Evolutionary conservation across 116 monocot species (phyloP).

Genomic region (Papilionanthe hybrid): DNA sequence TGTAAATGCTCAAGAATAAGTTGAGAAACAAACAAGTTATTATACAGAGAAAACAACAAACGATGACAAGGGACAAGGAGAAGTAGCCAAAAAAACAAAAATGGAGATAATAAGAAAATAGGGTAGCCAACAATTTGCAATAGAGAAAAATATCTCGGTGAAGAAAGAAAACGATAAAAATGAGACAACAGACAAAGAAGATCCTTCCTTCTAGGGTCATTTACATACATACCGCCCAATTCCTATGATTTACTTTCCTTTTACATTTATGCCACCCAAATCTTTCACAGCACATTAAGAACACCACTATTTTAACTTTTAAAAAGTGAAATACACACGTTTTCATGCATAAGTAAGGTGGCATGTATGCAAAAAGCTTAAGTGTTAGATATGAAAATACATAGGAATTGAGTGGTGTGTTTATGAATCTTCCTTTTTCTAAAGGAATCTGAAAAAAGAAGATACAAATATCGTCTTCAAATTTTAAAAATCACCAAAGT

Average conservation of each 20-base stretch:
- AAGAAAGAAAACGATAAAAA: background rate
- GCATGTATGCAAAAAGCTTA: no score
- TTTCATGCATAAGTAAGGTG: no score
- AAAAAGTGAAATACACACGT: no score
- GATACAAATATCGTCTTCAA: background rate
- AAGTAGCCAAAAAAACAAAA: background rate
- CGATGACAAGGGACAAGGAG: background rate
- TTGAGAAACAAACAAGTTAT: background rate
- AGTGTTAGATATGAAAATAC: no score
- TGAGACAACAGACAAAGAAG: background rate
- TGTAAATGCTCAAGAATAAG: background rate
- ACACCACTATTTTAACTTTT: no score
- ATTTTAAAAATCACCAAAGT: background rate
- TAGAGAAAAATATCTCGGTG: background rate
- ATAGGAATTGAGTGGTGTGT: no score
- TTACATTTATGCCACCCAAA: no score
- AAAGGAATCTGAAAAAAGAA: background rate
- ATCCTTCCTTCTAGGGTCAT: background rate
- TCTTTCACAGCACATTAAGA: no score
- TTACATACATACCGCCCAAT: no score
- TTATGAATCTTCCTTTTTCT: no score
- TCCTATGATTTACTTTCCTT: no score
- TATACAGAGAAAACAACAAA: no score
- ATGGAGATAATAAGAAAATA: background rate
- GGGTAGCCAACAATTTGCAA: background rate